phyloP scores from a whole-genome alignment of 257 asterid genomes.

The Solanum stenotomum region DNA sequence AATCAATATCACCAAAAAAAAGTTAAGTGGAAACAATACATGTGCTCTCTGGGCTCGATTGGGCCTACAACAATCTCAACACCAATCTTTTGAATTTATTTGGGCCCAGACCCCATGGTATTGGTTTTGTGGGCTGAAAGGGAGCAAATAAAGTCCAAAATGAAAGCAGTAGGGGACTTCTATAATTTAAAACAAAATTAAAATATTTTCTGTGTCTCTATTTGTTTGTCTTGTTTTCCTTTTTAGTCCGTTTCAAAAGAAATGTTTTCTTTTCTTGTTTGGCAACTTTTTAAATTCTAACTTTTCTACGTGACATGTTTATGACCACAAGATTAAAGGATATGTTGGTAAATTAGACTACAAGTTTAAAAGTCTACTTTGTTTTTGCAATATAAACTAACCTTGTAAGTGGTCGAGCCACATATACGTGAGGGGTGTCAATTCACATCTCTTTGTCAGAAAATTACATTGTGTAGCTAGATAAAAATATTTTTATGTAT shows the following conservation, averaged over 20 bases:
- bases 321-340: not conserved
- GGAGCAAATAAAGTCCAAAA: not conserved
- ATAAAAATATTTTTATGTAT: no score
- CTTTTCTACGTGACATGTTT: not conserved
- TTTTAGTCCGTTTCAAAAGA: not conserved
- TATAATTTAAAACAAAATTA: not conserved
- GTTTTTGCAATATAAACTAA: not conserved
- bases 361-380: not conserved
- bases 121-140: slow-evolving; percentile 1
- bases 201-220: no score
- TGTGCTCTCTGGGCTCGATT: not conserved
- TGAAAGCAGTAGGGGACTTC: not conserved
- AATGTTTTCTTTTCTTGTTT: not conserved
- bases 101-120: not conserved
- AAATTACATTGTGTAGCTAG: not conserved
- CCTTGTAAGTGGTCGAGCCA: not conserved
- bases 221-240: not conserved
- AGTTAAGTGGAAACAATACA: not conserved
- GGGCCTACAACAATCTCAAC: not conserved
- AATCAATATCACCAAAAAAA: not conserved
- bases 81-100: not conserved
- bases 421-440: not conserved
- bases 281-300: not conserved
- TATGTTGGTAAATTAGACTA: not conserved
- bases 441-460: not conserved